Percentiles rank a stretch among this genome's conserved stretches.
Conservation (phyloP, 169 alveolate species). For the Miamiensis avidus region DNA sequence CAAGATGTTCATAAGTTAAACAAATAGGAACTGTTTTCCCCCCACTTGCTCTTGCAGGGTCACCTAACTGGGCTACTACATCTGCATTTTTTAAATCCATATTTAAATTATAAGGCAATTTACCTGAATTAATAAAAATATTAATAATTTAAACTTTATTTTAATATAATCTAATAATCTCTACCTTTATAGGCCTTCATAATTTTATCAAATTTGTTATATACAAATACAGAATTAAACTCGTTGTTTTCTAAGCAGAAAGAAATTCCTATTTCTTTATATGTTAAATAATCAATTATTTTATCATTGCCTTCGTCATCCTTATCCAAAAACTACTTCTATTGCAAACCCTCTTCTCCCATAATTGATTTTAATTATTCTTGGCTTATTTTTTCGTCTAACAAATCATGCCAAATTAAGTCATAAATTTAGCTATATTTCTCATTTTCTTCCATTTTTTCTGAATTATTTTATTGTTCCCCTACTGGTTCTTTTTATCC, state of each 20-base stretch:
- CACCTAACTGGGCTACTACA: conserved; percentile 6
- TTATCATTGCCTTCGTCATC: background rate
- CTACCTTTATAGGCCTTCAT: background rate
- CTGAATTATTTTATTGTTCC: background rate
- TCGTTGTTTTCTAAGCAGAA: background rate
- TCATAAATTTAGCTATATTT: background rate
- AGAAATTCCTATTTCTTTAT: background rate
- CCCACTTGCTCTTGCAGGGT: conserved; percentile 8
- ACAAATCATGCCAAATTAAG: background rate
- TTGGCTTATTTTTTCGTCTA: background rate
- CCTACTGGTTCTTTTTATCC: background rate
- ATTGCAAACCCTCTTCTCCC: background rate
- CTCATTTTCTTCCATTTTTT: background rate
- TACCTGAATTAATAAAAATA: background rate
- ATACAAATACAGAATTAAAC: background rate
- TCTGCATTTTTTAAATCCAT: conserved; percentile 9
- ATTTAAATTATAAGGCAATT: background rate
- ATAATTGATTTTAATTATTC: too few relatives aligned
- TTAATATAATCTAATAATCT: too few relatives aligned
- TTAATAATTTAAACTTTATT: too few relatives aligned
- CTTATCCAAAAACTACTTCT: too few relatives aligned
- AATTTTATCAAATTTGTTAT: background rate
- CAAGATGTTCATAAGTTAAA: conserved; percentile 10
- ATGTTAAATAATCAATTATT: background rate
- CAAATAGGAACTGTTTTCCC: conserved; percentile 12